Percentiles rank a stretch among this genome's conserved stretches.
These are phyloP conservation scores for Erythrophleum fordii DNA, from an alignment of 306 rosid genomes.

Conservation along the genomic window DNA sequence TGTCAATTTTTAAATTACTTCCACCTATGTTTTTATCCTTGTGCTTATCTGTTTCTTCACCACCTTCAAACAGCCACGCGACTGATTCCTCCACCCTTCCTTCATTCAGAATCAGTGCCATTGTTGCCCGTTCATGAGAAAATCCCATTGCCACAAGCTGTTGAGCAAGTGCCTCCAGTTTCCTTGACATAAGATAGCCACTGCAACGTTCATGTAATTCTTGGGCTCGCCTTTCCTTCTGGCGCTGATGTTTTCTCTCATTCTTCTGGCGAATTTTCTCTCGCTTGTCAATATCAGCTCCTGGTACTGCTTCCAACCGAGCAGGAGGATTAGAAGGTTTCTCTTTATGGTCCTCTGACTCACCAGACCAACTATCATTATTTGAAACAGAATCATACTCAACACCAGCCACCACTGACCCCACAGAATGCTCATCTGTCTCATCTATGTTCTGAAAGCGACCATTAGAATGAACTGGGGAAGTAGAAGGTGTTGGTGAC, in stretches of 20 bases:
- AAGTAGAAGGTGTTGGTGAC: conserved; percentile 48
- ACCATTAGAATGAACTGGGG: conserved; percentile 65
- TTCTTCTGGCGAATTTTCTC: conserved; percentile 92
- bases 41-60: conserved; percentile 60
- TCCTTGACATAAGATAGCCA: conserved; percentile 89
- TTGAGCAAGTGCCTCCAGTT: conserved; percentile 85
- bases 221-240: conserved; percentile 89
- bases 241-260: conserved; percentile 89
- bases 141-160: conserved; percentile 91
- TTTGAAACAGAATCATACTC: conserved; percentile 92
- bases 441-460: conserved; percentile 84
- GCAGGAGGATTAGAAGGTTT: conserved; percentile 55
- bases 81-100: conserved; percentile 89
- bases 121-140: conserved; percentile 75
- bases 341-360: conserved; percentile 88
- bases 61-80: conserved; percentile 75
- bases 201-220: conserved; percentile 85
- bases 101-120: conserved; percentile 80
- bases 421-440: conserved; percentile 75
- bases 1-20: conserved; percentile 75
- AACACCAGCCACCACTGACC: conserved; percentile 51
- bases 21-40: conserved; percentile 51
- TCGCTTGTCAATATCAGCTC: conserved; percentile 84
- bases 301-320: conserved; percentile 72
- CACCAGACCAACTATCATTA: conserved; percentile 94